Conservation (phyloP, 2,329 filamentous ascomycete genomes). For the Zasmidium cellare region DNA sequence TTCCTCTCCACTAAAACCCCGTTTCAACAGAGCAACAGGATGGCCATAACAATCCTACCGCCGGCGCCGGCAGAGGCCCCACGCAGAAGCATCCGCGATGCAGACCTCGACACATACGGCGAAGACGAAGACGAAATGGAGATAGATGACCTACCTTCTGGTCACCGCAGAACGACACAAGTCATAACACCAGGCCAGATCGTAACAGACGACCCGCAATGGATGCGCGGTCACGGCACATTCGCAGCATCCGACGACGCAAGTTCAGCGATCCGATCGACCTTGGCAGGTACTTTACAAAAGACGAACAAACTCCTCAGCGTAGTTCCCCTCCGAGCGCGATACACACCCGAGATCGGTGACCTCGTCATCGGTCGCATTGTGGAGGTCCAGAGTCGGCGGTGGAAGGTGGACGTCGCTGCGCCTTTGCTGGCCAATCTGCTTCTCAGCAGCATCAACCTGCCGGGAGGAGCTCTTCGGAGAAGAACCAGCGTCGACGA, state of each 20-base stretch:
- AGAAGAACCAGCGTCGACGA: slow-evolving; percentile 94
- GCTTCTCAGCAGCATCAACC: slow-evolving; percentile 85
- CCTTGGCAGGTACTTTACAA: slow-evolving; percentile 84
- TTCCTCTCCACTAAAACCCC: slow-evolving; percentile 1
- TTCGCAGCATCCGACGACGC: slow-evolving; percentile 61
- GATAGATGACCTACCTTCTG: slow-evolving; percentile 51
- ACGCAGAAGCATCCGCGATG: slow-evolving; percentile 14
- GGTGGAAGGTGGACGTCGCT: slow-evolving; percentile 94
- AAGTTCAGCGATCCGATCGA: slow-evolving; percentile 74
- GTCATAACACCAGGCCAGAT: slow-evolving; percentile 87
- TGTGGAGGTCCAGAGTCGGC: slow-evolving; percentile 85
- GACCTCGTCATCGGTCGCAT: slow-evolving; percentile 94
- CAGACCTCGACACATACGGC: slow-evolving; percentile 25
- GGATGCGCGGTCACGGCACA: slow-evolving; percentile 97
- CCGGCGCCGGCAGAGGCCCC: slow-evolving; percentile 45
- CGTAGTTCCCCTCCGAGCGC: slow-evolving; percentile 82
- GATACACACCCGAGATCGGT: slow-evolving; percentile 94
- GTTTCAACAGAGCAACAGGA: slow-evolving; percentile 30
- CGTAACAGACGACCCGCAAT: slow-evolving; percentile 90
- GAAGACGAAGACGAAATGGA: slow-evolving; percentile 38
- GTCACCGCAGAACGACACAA: slow-evolving; percentile 41
- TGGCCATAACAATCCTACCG: slow-evolving; percentile 62
- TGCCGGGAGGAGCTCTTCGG: slow-evolving; percentile 88
- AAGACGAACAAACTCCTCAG: slow-evolving; percentile 97
- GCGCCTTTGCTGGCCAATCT: slow-evolving; percentile 82